A percentile compares a stretch with the other conserved stretches of the same genome.
Evolutionary conservation across 352 stramenopile genomes (phyloP).

Genomic region (Globisporangium paddicum): DNA sequence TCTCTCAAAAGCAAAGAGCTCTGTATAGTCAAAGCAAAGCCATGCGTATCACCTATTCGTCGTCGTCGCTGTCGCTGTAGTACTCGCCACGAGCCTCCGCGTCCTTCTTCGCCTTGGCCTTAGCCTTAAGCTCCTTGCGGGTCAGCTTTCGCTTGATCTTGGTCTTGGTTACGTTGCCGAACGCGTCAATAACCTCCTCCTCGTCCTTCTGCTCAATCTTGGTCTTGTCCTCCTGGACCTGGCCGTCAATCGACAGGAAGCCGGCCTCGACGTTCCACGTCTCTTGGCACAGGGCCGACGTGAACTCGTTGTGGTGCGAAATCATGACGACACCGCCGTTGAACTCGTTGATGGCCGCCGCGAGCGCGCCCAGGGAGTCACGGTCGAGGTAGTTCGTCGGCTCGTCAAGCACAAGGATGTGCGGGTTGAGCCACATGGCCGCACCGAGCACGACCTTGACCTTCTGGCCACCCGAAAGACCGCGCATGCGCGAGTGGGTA

Average conservation of each 20-base stretch:
- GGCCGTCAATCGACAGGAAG: constrained; percentile 82
- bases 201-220: constrained; percentile 91
- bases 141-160: constrained; percentile 90
- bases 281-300: constrained; percentile 91
- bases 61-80: constrained; percentile 76
- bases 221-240: constrained; percentile 82
- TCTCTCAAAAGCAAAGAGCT: constrained; percentile 11
- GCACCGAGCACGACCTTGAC: constrained; percentile 98
- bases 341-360: constrained; percentile 95
- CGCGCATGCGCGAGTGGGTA: constrained; percentile 97
- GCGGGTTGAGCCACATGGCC: constrained; percentile 95
- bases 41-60: constrained; percentile 39
- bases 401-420: constrained; percentile 95
- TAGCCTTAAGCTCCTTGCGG: constrained; percentile 88
- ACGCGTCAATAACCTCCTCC: constrained; percentile 75
- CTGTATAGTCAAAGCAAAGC: not conserved
- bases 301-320: constrained; percentile 97
- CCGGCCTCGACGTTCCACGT: constrained; percentile 93
- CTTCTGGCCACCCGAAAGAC: constrained; percentile 98
- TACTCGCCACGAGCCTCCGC: constrained; percentile 81
- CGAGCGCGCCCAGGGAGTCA: constrained; percentile 95
- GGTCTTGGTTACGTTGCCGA: constrained; percentile 82
- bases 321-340: constrained; percentile 98
- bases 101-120: constrained; percentile 86
- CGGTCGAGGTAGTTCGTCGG: constrained; percentile 96